A percentile compares a stretch with the other conserved stretches of the same genome.
These are phyloP conservation scores for Zasmidium angulare DNA, from an alignment of 2,329 filamentous ascomycete species.

Conservation along the genomic window DNA sequence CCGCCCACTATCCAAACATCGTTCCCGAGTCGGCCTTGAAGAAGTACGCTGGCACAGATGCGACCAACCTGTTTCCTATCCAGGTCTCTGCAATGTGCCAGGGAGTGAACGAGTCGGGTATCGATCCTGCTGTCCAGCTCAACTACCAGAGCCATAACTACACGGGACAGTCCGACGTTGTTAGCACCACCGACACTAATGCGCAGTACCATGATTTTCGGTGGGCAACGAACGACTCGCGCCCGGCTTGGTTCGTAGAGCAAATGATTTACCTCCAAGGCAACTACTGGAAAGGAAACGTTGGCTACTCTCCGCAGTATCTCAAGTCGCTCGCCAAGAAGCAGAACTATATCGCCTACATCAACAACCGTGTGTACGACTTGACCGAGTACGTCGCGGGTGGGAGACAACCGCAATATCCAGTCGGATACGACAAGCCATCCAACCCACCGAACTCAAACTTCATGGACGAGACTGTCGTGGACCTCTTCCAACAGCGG, in stretches of 20 bases:
- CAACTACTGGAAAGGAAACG: slow-evolving; percentile 79
- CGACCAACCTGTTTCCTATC: slow-evolving; percentile 86
- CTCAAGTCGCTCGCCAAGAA: slow-evolving; percentile 62
- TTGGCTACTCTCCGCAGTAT: slow-evolving; percentile 80
- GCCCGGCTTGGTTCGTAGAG: slow-evolving; percentile 90
- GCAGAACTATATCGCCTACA: slow-evolving; percentile 67
- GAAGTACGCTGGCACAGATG: slow-evolving; percentile 83
- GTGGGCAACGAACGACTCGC: slow-evolving; percentile 74
- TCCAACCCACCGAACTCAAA: slow-evolving; percentile 56
- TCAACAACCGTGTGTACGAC: slow-evolving; percentile 82
- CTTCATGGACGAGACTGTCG: slow-evolving; percentile 77
- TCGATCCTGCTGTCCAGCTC: slow-evolving; percentile 74
- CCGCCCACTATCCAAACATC: slow-evolving; percentile 74
- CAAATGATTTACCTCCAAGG: slow-evolving; percentile 75
- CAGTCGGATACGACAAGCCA: slow-evolving; percentile 53
- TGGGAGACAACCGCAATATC: slow-evolving; percentile 65
- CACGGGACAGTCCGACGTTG: slow-evolving; percentile 63
- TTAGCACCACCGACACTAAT: slow-evolving; percentile 69
- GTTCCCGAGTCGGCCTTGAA: slow-evolving; percentile 62
- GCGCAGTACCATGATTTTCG: slow-evolving; percentile 90
- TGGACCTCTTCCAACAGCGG: slow-evolving; percentile 72
- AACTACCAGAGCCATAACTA: slow-evolving; percentile 80
- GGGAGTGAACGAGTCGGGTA: slow-evolving; percentile 66
- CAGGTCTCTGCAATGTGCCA: slow-evolving; percentile 91
- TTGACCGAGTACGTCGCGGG: slow-evolving; percentile 79